phyloP scores from a whole-genome alignment of 495 filamentous ascomycete genomes.

The Glonium stellatum region DNA sequence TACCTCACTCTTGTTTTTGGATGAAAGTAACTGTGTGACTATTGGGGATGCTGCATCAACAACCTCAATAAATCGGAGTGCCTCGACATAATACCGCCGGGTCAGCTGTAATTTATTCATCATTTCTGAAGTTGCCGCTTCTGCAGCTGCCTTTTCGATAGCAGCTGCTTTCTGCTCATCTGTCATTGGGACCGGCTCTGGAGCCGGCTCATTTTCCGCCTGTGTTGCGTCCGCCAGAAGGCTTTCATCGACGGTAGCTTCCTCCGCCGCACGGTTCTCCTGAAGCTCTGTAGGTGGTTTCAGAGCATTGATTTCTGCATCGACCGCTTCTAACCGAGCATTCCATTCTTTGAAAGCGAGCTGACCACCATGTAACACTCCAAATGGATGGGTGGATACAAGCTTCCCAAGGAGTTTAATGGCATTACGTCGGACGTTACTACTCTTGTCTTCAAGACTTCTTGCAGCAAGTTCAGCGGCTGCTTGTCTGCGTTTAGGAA shows the following conservation, averaged over 20 bases:
- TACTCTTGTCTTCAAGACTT: slow-evolving; percentile 95
- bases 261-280: slow-evolving; percentile 45
- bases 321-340: slow-evolving; percentile 66
- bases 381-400: slow-evolving; percentile 89
- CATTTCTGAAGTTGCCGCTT: slow-evolving; percentile 66
- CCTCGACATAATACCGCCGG: slow-evolving; percentile 82
- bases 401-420: slow-evolving; percentile 85
- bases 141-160: slow-evolving; percentile 63
- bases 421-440: slow-evolving; percentile 89
- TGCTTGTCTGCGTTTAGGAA: slow-evolving; percentile 76
- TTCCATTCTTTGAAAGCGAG: slow-evolving; percentile 80
- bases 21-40: slow-evolving; percentile 79
- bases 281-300: slow-evolving; percentile 76
- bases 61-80: slow-evolving; percentile 90
- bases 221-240: slow-evolving; percentile 87
- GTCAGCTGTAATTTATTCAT: slow-evolving; percentile 81
- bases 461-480: slow-evolving; percentile 77
- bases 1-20: slow-evolving; percentile 94
- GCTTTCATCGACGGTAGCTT: slow-evolving; percentile 61
- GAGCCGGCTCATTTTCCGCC: slow-evolving; percentile 56
- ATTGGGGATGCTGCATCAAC: slow-evolving; percentile 70
- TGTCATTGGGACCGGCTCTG: slow-evolving; percentile 50
- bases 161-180: slow-evolving; percentile 54
- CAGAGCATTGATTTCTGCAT: slow-evolving; percentile 71
- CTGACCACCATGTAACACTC: slow-evolving; percentile 81